phyloP scores from a whole-genome alignment of 192 early-diverging fungal genomes.

The Jimgerdemannia lactiflua region DNA sequence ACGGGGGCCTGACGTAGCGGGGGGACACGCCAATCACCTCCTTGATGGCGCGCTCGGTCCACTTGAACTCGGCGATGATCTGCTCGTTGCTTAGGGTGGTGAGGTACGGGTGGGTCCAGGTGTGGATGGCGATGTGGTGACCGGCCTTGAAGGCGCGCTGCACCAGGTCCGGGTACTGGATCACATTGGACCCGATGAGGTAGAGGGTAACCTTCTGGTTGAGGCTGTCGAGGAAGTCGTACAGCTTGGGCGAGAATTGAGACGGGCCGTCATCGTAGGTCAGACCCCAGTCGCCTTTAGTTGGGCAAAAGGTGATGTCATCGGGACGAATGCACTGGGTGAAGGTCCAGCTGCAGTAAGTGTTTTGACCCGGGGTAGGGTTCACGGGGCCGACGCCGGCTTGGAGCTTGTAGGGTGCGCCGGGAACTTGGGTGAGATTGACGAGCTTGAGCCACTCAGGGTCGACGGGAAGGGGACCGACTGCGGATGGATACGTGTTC shows the following conservation, averaged over 20 bases:
- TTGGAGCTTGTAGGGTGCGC: too few species aligned
- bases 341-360: constrained; percentile 54
- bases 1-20: constrained; percentile 50
- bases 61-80: constrained; percentile 57
- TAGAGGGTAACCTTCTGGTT: constrained; percentile 43
- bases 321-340: constrained; percentile 32
- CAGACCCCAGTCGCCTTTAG: constrained; percentile 17
- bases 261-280: constrained; percentile 35
- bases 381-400: too few species aligned
- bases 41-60: constrained; percentile 40
- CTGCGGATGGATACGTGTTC: too few species aligned
- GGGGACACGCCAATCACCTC: constrained; percentile 42
- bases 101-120: constrained; percentile 60
- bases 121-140: constrained; percentile 60
- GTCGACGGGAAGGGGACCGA: too few species aligned
- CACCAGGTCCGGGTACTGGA: constrained; percentile 29
- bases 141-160: constrained; percentile 39
- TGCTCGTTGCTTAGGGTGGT: constrained; percentile 40
- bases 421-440: too few species aligned
- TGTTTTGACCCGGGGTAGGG: too few species aligned
- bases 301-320: too few species aligned
- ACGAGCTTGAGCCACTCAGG: too few species aligned
- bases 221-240: constrained; percentile 33
- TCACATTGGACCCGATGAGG: constrained; percentile 41
- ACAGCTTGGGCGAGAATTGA: constrained; percentile 31